Evolutionary conservation across 345 rosid species (phyloP), one percentile per base, ranked within the genome.

Genomic region (Lagerstroemia speciosa): DNA sequence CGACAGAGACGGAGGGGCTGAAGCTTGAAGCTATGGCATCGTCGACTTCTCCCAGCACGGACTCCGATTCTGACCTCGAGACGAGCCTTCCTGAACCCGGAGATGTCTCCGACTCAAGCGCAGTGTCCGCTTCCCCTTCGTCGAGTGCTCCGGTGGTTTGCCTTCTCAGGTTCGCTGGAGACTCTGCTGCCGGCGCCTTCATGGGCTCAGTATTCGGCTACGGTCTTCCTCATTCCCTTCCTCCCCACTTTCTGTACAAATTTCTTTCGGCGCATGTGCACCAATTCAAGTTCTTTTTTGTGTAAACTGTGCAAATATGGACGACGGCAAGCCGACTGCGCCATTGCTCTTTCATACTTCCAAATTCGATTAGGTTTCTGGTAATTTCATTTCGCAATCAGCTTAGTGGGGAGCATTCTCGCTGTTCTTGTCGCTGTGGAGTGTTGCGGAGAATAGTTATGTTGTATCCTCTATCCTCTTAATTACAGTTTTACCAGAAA

Each of bases 121-220:
- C 86, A 55, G 34, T 84, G 64, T 74, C 78, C 71, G 83, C 90
- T 29, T 19, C 48, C 14, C 43, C 64, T 1, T 78, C 74, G 2
- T 41, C 79, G 9, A 63, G 65, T 63, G 70, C 85, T 45, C 87
- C 90, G 15, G 85, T 82, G 62, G 88, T 87, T 60, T 94, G 99
- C 74, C 76, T 94, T 73, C 53, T 83, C 72, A 86, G 86, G 43
- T 88, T 83, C 79, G 91, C 86, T 0, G 86, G 83, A 46, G 96
- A 91, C 82, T 76, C 98, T 60, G 89, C 87, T 41, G 88, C 86
- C 17, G 99, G 99, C 64, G 93, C 93, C 55, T 73, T 94, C 69
- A 84, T 86, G 92, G 97, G 98, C 74, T 85, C 96, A 67, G 78
- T 91, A 64, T 88, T 88, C 68, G 96, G 97, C 72, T 91, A 81